phyloP scores from a whole-genome alignment of 2,329 filamentous ascomycete species.

The Talaromyces sp. region DNA sequence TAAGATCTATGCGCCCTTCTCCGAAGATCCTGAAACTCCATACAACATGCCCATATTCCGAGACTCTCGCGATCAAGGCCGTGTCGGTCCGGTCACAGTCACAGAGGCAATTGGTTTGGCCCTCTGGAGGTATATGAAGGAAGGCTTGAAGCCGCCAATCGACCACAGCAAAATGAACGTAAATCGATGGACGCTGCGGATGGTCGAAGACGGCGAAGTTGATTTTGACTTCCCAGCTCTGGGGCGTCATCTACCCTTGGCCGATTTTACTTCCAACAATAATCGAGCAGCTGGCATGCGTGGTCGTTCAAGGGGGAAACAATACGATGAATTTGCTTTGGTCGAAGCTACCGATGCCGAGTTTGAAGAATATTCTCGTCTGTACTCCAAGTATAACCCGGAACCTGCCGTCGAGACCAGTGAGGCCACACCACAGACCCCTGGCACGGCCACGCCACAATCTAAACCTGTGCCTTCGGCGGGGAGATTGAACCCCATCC shows the following conservation, averaged over 20 bases:
- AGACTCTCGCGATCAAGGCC: slow-evolving; percentile 52
- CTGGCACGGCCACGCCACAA: slow-evolving; percentile 22
- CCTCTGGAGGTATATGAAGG: slow-evolving; percentile 60
- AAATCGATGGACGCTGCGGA: slow-evolving; percentile 62
- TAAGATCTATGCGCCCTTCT: slow-evolving; percentile 61
- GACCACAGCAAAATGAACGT: slow-evolving; percentile 53
- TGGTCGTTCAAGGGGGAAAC: slow-evolving; percentile 58
- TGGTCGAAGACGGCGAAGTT: slow-evolving; percentile 65
- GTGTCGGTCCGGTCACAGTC: slow-evolving; percentile 51
- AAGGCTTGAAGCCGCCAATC: slow-evolving; percentile 53
- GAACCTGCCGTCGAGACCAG: slow-evolving; percentile 30
- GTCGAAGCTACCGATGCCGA: slow-evolving; percentile 57
- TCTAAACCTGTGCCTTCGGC: slow-evolving; percentile 26
- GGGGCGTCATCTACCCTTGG: slow-evolving; percentile 54
- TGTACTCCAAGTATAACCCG: slow-evolving; percentile 51
- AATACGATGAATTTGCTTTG: slow-evolving; percentile 64
- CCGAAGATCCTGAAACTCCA: slow-evolving; percentile 52
- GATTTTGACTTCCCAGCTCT: slow-evolving; percentile 64
- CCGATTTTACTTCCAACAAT: slow-evolving; percentile 65
- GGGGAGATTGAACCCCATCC: slow-evolving; percentile 39
- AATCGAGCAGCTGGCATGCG: slow-evolving; percentile 54
- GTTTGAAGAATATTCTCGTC: slow-evolving; percentile 55
- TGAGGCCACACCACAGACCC: slow-evolving; percentile 26
- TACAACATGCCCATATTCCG: slow-evolving; percentile 57
- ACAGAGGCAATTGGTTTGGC: slow-evolving; percentile 61